Base-by-base conservation (phyloP, 176 grass and related monocot genomes). In the Tillandsia leiboldiana region DNA sequence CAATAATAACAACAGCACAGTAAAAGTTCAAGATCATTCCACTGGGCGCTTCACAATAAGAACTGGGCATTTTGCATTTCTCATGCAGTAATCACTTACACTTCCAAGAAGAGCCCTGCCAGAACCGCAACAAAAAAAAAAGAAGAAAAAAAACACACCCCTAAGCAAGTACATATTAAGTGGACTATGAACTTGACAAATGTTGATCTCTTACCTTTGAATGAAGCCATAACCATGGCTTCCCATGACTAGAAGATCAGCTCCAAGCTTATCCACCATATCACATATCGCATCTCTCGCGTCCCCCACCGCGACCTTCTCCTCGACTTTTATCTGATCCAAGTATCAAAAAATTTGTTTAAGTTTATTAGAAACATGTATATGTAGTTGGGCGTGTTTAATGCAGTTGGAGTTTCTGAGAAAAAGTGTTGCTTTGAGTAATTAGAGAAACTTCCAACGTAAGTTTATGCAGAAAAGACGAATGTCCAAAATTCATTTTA, bases 81-180 rank as follows among this genome's bases (percentile, higher is more conserved):
- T 74, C 27, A 85, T 75, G 69, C 86, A 94, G 65, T 94, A 71
- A 77, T 94, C 83, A 67, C 90, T 94, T 70, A 90, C 90, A 51
- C 86, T 90, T 11, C 90, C 90, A 12, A 94, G 80, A 26, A 94
- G 47, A 73, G 83, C 86, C 80, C 90, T 94, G 86, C 72, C 86
- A 70, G 10, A 56, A 59, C 33, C 24, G 0, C 28, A 2, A 11
- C 2, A 51, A 22, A 24, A 51, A 50, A 51, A 15, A 20, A 5
- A 54, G 0, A n/a, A 20, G 17, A 58, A 58, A 58, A 17, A 59
- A 59, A 59, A 22, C 0, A 56, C 12, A 11, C 15, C 10, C 2
- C 52, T 13, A 11, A n/a, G 15, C 15, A 56, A 12, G n/a, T n/a
- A n/a, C 11, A 56, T 56, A 2, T n/a, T n/a, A 13, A 56, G 15